Evolutionary conservation across 2,329 filamentous ascomycete species (phyloP).

Genomic region (Alternaria infectoria): DNA sequence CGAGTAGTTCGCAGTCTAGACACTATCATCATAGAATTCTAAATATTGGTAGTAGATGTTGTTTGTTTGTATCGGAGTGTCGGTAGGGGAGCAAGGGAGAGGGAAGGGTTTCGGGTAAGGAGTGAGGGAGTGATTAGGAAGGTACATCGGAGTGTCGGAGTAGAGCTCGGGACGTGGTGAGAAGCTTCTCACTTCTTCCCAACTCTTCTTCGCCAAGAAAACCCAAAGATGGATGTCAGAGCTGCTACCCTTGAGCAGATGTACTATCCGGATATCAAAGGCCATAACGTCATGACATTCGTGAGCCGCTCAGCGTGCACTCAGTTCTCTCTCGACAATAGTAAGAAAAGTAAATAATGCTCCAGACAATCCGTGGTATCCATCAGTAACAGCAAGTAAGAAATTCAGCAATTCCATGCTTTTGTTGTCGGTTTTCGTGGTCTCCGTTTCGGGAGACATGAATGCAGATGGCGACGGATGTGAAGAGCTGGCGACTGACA

Average conservation of each 20-base stretch:
- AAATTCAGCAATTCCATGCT: slow-evolving; percentile 42
- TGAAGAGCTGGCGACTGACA: background rate
- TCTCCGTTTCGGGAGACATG: background rate
- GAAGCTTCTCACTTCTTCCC: slow-evolving; percentile 19
- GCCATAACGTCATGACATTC: slow-evolving; percentile 52
- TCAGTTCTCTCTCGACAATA: slow-evolving; percentile 35
- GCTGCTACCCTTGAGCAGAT: slow-evolving; percentile 38
- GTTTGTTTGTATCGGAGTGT: slow-evolving; percentile 17
- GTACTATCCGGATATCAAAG: slow-evolving; percentile 48
- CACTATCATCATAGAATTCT: background rate
- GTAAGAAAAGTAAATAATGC: slow-evolving; percentile 39
- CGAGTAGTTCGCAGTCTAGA: background rate
- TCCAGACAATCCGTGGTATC: slow-evolving; percentile 41
- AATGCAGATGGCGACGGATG: slow-evolving; percentile 5
- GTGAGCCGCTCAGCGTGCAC: slow-evolving; percentile 50
- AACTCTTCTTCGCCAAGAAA: slow-evolving; percentile 24
- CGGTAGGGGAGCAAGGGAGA: slow-evolving; percentile 14
- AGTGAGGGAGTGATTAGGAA: slow-evolving; percentile 27
- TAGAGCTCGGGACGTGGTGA: slow-evolving; percentile 15
- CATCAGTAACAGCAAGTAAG: slow-evolving; percentile 39
- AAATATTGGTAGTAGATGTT: slow-evolving; percentile 14
- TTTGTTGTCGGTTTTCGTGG: slow-evolving; percentile 27
- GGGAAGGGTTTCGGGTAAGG: slow-evolving; percentile 10
- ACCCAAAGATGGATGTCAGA: slow-evolving; percentile 32
- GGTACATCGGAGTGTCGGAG: slow-evolving; percentile 12